Evolutionary conservation across 495 filamentous ascomycete genomes (phyloP).

Genomic region (Penicillium pulvis): DNA sequence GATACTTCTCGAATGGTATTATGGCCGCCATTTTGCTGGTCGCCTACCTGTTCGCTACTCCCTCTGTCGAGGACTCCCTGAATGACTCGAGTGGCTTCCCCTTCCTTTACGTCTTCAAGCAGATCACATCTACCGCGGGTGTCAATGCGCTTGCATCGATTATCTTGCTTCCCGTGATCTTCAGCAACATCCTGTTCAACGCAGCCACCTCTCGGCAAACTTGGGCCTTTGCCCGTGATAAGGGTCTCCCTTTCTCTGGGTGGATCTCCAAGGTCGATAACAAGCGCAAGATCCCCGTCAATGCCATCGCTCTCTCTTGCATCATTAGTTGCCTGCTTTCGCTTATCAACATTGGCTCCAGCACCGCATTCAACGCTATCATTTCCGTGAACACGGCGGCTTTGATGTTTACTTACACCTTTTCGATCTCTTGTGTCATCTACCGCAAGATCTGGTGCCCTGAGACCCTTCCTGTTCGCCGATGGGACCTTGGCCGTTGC

Average conservation of each 20-base stretch:
- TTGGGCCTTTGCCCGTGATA: conserved; percentile 48
- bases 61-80: conserved; percentile 36
- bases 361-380: conserved; percentile 49
- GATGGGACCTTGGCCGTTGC: conserved; percentile 43
- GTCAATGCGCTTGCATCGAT: conserved; percentile 34
- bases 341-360: conserved; percentile 47
- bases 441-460: conserved; percentile 39
- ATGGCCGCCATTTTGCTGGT: conserved; percentile 42
- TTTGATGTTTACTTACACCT: conserved; percentile 44
- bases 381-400: conserved; percentile 44
- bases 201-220: conserved; percentile 42
- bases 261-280: conserved; percentile 37
- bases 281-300: conserved; percentile 48
- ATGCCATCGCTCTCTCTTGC: conserved; percentile 38
- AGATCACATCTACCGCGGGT: conserved; percentile 22
- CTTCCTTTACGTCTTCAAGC: conserved; percentile 31
- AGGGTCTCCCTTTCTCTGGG: conserved; percentile 38
- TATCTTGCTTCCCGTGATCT: conserved; percentile 39
- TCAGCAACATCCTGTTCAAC: conserved; percentile 36
- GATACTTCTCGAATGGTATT: conserved; percentile 37
- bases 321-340: conserved; percentile 35
- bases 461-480: conserved; percentile 40
- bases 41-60: conserved; percentile 43
- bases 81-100: conserved; percentile 32
- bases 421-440: conserved; percentile 42